phyloP scores from a whole-genome alignment of 305 asterid genomes.

The Andrographis paniculata region DNA sequence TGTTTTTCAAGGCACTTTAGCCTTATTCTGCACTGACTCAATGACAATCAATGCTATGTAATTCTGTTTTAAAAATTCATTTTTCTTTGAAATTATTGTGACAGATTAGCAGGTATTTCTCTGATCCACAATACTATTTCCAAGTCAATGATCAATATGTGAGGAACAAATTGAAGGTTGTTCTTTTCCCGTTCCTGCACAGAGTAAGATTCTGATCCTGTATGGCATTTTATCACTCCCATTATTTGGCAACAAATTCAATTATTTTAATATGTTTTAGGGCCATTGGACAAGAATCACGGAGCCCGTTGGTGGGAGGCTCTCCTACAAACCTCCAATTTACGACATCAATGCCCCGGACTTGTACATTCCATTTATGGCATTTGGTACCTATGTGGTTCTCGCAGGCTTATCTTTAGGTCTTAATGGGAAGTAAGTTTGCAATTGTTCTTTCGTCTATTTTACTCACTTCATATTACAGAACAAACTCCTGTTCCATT shows the following conservation, averaged over 20 bases:
- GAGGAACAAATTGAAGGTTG: constrained; percentile 55
- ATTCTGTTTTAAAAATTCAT: not conserved
- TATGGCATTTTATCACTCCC: constrained; percentile 2
- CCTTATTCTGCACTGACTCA: too few relatives aligned
- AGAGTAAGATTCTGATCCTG: constrained; percentile 30
- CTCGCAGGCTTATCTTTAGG: constrained; percentile 59
- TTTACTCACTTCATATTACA: too few relatives aligned
- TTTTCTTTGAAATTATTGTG: constrained; percentile 1
- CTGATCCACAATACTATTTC: constrained; percentile 66
- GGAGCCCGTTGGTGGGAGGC: constrained; percentile 69
- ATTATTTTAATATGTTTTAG: constrained; percentile 22
- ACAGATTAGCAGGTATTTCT: constrained; percentile 62
- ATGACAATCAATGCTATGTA: too few relatives aligned
- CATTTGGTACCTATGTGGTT: constrained; percentile 57
- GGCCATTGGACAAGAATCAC: constrained; percentile 72
- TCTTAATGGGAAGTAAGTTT: constrained; percentile 49
- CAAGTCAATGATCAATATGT: constrained; percentile 65
- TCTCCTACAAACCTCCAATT: constrained; percentile 63
- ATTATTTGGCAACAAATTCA: not conserved
- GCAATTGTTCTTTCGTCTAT: not conserved
- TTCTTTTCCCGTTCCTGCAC: constrained; percentile 60
- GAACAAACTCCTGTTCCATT: not conserved
- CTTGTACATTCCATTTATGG: constrained; percentile 60
- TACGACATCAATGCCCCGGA: constrained; percentile 71
- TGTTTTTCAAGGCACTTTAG: too few relatives aligned